Percentiles rank a stretch among this genome's conserved stretches.
Evolutionary conservation across 2,329 filamentous ascomycete species (phyloP).

Genomic region (Cordyceps pruinosa): DNA sequence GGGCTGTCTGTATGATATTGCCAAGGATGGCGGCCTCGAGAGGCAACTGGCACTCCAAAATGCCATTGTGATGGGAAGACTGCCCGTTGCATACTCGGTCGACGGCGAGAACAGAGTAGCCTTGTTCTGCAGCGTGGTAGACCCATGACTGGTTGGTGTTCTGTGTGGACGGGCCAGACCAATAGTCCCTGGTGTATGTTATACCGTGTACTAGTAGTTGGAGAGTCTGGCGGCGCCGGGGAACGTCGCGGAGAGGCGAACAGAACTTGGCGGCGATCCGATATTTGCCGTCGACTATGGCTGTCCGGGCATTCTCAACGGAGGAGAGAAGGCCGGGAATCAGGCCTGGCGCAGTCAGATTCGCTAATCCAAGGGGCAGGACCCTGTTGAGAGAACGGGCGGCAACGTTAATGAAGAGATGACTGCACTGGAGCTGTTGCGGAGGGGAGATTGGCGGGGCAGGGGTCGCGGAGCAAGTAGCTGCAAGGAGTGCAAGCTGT

Average conservation of each 20-base stretch:
- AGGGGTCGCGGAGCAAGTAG: background rate
- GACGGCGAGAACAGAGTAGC: slow-evolving; percentile 8
- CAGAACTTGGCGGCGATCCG: background rate
- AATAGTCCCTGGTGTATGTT: slow-evolving; percentile 3
- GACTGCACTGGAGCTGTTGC: background rate
- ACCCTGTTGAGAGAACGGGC: background rate
- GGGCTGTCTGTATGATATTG: background rate
- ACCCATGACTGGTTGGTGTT: slow-evolving; percentile 5
- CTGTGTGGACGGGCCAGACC: background rate
- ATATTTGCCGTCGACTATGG: background rate
- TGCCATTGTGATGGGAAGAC: background rate
- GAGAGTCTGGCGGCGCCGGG: background rate
- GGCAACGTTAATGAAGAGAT: background rate
- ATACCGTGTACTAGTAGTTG: slow-evolving; percentile 4
- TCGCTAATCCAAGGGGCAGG: background rate
- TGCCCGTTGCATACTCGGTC: slow-evolving; percentile 9
- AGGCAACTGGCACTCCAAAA: background rate
- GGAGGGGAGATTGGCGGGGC: too few relatives aligned
- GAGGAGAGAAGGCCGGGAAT: background rate
- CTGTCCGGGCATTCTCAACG: background rate
- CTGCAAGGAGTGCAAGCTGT: background rate
- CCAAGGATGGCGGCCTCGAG: background rate
- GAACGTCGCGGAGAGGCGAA: background rate
- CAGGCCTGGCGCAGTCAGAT: background rate
- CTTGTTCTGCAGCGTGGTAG: slow-evolving; percentile 3